Conservation (phyloP, 208 protist genomes). For the Trypanosoma boissoni region DNA sequence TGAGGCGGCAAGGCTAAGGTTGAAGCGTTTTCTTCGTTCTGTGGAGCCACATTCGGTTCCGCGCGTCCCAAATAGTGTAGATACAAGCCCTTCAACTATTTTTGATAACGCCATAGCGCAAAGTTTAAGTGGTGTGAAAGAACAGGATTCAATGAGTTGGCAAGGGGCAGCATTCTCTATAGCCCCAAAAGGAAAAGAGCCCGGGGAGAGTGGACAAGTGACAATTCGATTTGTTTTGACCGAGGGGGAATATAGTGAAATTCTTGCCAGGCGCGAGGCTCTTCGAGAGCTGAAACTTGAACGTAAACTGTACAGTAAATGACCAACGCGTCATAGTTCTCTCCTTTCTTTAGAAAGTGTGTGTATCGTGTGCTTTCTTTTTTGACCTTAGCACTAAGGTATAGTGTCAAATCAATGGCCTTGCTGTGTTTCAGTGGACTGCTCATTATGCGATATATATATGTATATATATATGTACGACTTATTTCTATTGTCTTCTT, state of each 20-base stretch:
- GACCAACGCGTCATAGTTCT: conserved; percentile 1
- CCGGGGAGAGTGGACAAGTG: not conserved
- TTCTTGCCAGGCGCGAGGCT: conserved; percentile 20
- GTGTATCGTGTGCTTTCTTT: conserved; percentile 1
- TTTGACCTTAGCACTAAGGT: not conserved
- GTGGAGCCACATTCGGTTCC: not conserved
- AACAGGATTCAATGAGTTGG: too few relatives aligned
- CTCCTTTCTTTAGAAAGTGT: not conserved
- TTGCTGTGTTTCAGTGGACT: too few relatives aligned
- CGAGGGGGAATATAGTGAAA: conserved; percentile 18
- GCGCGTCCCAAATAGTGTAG: not conserved
- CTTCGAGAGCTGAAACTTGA: conserved; percentile 22
- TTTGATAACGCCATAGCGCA: not conserved
- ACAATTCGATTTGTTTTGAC: conserved; percentile 17
- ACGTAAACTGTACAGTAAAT: conserved; percentile 7
- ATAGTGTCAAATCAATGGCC: too few relatives aligned
- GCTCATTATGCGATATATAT: too few relatives aligned
- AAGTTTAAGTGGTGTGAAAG: not conserved
- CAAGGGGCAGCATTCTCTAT: too few relatives aligned
- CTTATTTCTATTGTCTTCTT: too few relatives aligned
- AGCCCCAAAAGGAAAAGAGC: too few relatives aligned
- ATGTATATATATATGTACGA: too few relatives aligned
- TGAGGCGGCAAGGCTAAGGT: conserved; percentile 12
- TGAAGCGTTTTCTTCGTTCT: conserved; percentile 23
- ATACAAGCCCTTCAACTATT: not conserved